Base-by-base conservation (phyloP, 352 stramenopile genomes). In the Thraustochytrium sp. region DNA sequence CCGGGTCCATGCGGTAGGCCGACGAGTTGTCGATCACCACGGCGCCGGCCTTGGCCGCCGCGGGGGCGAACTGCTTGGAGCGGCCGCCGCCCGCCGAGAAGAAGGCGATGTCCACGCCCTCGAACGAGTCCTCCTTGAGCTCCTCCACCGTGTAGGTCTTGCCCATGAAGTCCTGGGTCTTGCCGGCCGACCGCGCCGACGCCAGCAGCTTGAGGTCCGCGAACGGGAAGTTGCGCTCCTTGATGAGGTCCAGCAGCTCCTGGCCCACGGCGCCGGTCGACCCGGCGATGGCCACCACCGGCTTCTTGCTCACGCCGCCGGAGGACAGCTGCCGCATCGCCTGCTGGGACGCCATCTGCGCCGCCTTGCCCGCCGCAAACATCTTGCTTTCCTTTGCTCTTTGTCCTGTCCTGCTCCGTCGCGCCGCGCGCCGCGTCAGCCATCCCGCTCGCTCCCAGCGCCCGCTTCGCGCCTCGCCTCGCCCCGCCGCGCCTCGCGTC, bases 1-100 rank as follows among this genome's bases (percentile, higher is more conserved):
- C 61, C 13, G 78, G 80, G 64, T 87, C 44, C 84, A 88, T 86
- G 76, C 85, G 76, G 72, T 83, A 87, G 49, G 72, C 84, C 9
- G 56, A 86, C n/a, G 62, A 82, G 78, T 87, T 87, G 44, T 87
- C 85, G 40, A 87, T 87, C 36, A 87, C 85, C 29, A 88, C 63
- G 72, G 55, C 38, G 64, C 84, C 59, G 31, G 77, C 63, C 62
- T 85, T 55, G 8, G 54, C 82, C 16, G 48, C 76, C 16, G 73
- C 49, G 23, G 72, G 75, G n/a, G 75, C 75, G 2, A 84, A 87
- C 78, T 88, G 18, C 59, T 87, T 87, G 75, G n/a, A 59, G 48
- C 37, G 59, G 48, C 37, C 46, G 48, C 85, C 85, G 3, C 82
- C 82, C 0, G 76, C 84, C 8, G 34, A 62, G 75, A 87, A 87